These are phyloP conservation scores for Pythium chondricola DNA, from an alignment of 352 stramenopile genomes.

Conservation along the genomic window DNA sequence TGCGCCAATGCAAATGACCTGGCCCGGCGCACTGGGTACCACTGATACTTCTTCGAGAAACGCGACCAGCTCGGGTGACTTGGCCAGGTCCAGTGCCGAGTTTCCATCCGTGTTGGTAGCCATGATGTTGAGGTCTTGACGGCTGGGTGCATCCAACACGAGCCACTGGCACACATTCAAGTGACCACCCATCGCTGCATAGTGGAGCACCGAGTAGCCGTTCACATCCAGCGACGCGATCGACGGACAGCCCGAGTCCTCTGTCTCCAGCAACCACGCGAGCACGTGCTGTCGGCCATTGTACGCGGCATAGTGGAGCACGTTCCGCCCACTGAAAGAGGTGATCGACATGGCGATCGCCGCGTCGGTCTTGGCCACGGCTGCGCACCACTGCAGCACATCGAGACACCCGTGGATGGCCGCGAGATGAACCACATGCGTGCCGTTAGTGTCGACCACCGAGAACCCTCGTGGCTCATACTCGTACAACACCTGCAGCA, in stretches of 20 bases:
- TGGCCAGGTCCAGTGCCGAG: constrained; percentile 36
- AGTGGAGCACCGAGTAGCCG: constrained; percentile 59
- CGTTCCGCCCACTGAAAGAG: constrained; percentile 52
- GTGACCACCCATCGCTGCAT: constrained; percentile 53
- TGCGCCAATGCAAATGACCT: constrained; percentile 39
- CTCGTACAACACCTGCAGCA: constrained; percentile 47
- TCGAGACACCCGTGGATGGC: constrained; percentile 60
- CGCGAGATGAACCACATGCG: constrained; percentile 55
- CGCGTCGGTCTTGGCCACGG: constrained; percentile 7
- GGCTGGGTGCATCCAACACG: constrained; percentile 33
- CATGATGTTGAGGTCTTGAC: constrained; percentile 35
- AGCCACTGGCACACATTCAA: constrained; percentile 56
- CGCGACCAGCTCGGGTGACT: constrained; percentile 23
- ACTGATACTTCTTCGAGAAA: constrained; percentile 39
- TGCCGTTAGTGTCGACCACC: constrained; percentile 51
- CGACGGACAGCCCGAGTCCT: constrained; percentile 19
- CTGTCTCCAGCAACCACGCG: constrained; percentile 33
- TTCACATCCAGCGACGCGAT: constrained; percentile 40
- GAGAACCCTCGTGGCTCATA: constrained; percentile 37
- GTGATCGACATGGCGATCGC: constrained; percentile 33
- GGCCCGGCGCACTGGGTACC: constrained; percentile 24
- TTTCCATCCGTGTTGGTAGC: constrained; percentile 37
- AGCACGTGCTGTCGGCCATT: constrained; percentile 45
- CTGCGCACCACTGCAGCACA: constrained; percentile 47
- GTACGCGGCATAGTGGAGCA: constrained; percentile 67